Evolutionary conservation across 108 stramenopile genomes (phyloP), one percentile per base, ranked within the genome.

Genomic region (Nannochloropsis salina): DNA sequence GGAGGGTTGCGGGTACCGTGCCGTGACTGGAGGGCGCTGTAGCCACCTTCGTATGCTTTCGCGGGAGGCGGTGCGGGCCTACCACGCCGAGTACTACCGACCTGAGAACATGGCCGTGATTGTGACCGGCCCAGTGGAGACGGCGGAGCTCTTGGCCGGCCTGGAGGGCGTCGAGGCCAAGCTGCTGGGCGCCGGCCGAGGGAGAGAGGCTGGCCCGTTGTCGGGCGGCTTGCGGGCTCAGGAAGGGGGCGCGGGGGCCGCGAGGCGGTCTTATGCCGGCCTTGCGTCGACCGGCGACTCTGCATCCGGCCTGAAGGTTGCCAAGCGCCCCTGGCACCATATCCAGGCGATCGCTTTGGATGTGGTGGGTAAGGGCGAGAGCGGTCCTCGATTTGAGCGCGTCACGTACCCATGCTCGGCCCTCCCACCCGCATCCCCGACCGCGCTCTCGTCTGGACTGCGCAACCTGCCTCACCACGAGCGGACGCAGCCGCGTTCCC

Each of bases 121-220:
- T 15, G 61, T 74, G 8, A 74, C 61, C 4, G 61, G 61, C 4
- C 61, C 3, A 74, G 61, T 74, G 61, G 61, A 74, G 6, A n/a
- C n/a, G 5, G n/a, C 15, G 61, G 61, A 74, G 61, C 61, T 74
- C 61, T 74, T 74, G 2, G 61, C 61, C 3, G n/a, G 61, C n/a
- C n/a, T 74, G 61, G 61, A 74, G n/a, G 61, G 61, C 20, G n/a
- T 74, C n/a, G 61, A 74, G 61, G 61, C 61, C 20, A 74, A 74
- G 0, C 61, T 74, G 8, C 61, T 74, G 61, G n/a, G n/a, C 15
- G 61, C 61, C n/a, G 61, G 20, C 15, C 61, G 61, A 74, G 61
- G 20, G 15, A n/a, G 61, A n/a, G 61, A 15, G 15, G 61, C 61
- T n/a, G 61, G 61, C 4, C 15, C 61, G 6, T 15, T 15, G 61